Percentiles rank a stretch among this genome's conserved stretches.
These are phyloP conservation scores for Xylaria sp. DNA, from an alignment of 2,329 filamentous ascomycete species.

Conservation along the genomic window DNA sequence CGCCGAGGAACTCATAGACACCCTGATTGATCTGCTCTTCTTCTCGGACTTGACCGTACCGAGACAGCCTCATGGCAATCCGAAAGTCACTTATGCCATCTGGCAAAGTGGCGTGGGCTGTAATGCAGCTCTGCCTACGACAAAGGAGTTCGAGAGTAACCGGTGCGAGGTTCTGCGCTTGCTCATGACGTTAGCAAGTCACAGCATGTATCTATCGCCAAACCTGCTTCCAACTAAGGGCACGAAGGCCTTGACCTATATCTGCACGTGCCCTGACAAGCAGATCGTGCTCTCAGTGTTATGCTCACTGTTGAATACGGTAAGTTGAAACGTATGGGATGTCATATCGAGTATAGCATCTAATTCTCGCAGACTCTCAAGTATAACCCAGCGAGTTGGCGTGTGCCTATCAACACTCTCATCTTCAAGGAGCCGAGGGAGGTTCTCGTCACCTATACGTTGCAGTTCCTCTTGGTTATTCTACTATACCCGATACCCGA, in stretches of 20 bases:
- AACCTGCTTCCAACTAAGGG: conserved; percentile 75
- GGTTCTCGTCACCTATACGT: conserved; percentile 81
- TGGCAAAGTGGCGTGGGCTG: conserved; percentile 98
- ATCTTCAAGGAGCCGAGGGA: conserved; percentile 89
- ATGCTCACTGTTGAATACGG: conserved; percentile 91
- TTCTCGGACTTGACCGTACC: conserved; percentile 86
- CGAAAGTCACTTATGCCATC: conserved; percentile 85
- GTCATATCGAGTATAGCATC: neutral
- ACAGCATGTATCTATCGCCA: conserved; percentile 88
- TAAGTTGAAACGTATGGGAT: conserved; percentile 40
- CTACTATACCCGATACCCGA: conserved; percentile 87
- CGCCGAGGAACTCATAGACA: conserved; percentile 88
- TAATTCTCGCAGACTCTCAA: conserved; percentile 66
- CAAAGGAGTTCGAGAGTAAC: conserved; percentile 88
- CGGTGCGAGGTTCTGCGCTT: conserved; percentile 83
- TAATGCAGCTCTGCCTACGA: conserved; percentile 81
- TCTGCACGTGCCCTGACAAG: conserved; percentile 83
- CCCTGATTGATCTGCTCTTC: conserved; percentile 83
- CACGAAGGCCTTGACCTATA: conserved; percentile 78
- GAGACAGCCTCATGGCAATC: conserved; percentile 61
- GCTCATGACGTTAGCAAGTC: conserved; percentile 77
- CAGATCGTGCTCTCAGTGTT: conserved; percentile 84
- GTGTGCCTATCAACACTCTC: conserved; percentile 87
- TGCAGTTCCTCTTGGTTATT: conserved; percentile 83
- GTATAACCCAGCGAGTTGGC: conserved; percentile 92